Base-by-base conservation (phyloP, 2,329 filamentous ascomycete species). In the Mycocentrospora acerina region DNA sequence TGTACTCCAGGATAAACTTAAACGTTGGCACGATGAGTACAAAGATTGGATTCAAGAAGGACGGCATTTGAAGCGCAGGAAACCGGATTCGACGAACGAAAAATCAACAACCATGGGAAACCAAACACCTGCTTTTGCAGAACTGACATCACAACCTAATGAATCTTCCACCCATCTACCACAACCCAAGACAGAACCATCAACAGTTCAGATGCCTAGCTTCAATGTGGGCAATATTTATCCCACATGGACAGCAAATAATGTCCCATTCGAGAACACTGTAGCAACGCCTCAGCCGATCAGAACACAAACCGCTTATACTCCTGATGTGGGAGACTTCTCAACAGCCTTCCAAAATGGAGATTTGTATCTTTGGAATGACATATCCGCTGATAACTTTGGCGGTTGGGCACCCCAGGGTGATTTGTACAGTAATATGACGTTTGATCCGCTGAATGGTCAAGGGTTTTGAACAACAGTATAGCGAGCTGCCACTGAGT, bases 301-400 rank as follows among this genome's bases (percentile, higher is more conserved):
- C n/a, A n/a, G n/a, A 22, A 5, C 19, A 5, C 19, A 22, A 22
- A 28, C 40, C 4, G 30, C 40, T 0, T 55, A 55, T 12, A 44
- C 56, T 1, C 44, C 55, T 3, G 60, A 61, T 14, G 60, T 65
- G 46, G 55, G 55, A 2, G 62, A 65, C 24, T 65, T 67, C 37
- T 56, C 54, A 0, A 46, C 54, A 1, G 60, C 63, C 3, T 66
- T 67, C 33, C 60, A 65, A 19, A 57, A 65, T 14, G 63, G 63
- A 7, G 63, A 67, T 37, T 45, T 67, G 35, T 66, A 66, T 39
- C 44, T 67, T 2, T 67, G 63, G 63, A 63, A 66, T 32, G 63
- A 64, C 18, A 45, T 59, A n/a, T 55, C 51, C 10, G 48, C 42
- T 2, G 62, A 66, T n/a, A 60, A 50, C 24, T 60, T 58, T 27